A percentile compares a stretch with the other conserved stretches of the same genome.
Conservation (phyloP, 2,329 filamentous ascomycete species). For the Microcera coccophila region DNA sequence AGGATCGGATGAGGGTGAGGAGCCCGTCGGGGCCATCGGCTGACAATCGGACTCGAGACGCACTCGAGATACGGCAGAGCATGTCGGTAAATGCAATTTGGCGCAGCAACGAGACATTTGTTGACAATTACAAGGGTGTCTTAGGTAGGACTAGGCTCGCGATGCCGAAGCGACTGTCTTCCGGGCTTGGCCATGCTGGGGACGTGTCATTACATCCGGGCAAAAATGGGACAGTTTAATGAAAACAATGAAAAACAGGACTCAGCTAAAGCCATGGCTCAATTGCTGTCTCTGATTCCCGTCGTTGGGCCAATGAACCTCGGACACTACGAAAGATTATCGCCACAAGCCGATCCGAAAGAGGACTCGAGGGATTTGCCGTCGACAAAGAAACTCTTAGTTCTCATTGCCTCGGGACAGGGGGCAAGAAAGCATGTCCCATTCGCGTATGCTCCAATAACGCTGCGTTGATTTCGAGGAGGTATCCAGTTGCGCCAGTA, state of each 20-base stretch:
- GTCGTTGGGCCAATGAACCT: not conserved
- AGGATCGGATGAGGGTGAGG: not conserved
- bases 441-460: not conserved
- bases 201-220: no score
- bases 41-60: not conserved
- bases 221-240: not conserved
- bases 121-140: not conserved
- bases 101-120: not conserved
- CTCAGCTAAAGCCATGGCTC: not conserved
- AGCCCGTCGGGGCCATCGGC: not conserved
- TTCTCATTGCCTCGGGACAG: not conserved
- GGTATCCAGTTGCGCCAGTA: conserved; percentile 13
- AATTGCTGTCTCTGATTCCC: not conserved
- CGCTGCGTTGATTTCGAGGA: not conserved
- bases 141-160: not conserved
- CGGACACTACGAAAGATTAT: not conserved
- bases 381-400: no score
- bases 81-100: not conserved
- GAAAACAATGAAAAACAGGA: not conserved
- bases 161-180: not conserved
- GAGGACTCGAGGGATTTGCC: not conserved
- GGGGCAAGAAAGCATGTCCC: not conserved
- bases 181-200: no score
- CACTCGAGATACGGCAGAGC: not conserved
- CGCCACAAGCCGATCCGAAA: no score